These are phyloP conservation scores for Calonectria honghensis DNA, from an alignment of 2,329 filamentous ascomycete genomes.

Conservation along the genomic window DNA sequence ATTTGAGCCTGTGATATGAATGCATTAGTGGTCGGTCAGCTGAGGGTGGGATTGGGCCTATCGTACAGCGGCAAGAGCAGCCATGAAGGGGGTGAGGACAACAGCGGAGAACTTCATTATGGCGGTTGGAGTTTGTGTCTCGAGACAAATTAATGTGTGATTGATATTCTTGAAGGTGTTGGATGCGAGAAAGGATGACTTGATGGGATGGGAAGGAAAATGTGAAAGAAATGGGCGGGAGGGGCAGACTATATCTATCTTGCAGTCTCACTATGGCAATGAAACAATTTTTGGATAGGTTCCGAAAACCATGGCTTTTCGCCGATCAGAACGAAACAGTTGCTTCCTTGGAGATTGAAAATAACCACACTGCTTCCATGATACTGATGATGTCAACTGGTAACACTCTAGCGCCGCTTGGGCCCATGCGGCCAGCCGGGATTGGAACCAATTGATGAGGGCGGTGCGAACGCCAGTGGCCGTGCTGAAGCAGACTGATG, in stretches of 20 bases:
- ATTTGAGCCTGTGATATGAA: neutral
- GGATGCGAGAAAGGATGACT: neutral
- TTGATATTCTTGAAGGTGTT: neutral
- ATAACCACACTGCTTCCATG: neutral
- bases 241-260: neutral
- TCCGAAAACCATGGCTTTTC: neutral
- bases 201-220: neutral
- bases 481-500: neutral
- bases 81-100: conserved; percentile 7
- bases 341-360: neutral
- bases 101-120: conserved; percentile 19
- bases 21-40: neutral
- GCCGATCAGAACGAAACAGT: neutral
- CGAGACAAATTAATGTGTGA: neutral
- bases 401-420: neutral
- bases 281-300: no score
- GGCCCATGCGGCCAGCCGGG: neutral
- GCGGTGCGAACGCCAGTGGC: neutral
- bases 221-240: neutral
- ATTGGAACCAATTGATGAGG: neutral
- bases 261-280: neutral
- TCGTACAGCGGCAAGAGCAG: conserved; percentile 1
- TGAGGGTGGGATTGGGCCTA: no score
- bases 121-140: neutral
- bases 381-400: neutral